A percentile compares a stretch with the other conserved stretches of the same genome.
Evolutionary conservation across 306 rosid species (phyloP).

Genomic region (Geum urbanum): DNA sequence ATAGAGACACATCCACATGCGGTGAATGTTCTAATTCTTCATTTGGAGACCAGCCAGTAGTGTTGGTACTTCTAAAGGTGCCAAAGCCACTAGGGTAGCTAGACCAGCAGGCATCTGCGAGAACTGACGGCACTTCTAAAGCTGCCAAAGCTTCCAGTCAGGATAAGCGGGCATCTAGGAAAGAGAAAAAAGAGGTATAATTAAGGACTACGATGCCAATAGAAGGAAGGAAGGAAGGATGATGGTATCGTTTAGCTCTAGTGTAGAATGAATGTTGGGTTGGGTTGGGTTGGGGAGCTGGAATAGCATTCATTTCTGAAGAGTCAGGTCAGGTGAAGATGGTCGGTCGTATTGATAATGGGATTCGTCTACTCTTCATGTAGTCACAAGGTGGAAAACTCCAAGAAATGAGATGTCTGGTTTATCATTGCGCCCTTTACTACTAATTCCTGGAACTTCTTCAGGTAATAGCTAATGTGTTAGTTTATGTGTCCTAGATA

Average conservation of each 20-base stretch:
- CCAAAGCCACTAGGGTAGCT: constrained; percentile 83
- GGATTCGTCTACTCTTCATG: constrained; percentile 42
- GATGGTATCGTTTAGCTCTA: constrained; percentile 25
- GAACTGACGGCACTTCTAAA: constrained; percentile 49
- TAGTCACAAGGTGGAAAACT: constrained; percentile 24
- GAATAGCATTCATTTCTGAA: constrained; percentile 22
- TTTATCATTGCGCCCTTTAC: constrained; percentile 85
- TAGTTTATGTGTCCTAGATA: constrained; percentile 35
- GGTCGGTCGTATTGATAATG: constrained; percentile 68
- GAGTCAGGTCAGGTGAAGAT: constrained; percentile 38
- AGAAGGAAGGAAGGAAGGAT: constrained; percentile 43
- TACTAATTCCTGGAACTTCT: constrained; percentile 54
- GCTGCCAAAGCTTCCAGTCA: constrained; percentile 29
- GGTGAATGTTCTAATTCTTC: constrained; percentile 26
- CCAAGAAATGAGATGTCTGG: constrained; percentile 56
- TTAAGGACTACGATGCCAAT: constrained; percentile 6
- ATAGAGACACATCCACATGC: constrained; percentile 62
- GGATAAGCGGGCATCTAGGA: constrained; percentile 51
- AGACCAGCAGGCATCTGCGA: constrained; percentile 72
- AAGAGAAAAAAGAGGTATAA: constrained; percentile 32
- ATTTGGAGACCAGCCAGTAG: background rate
- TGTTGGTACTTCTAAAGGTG: constrained; percentile 56
- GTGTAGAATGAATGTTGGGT: constrained; percentile 22
- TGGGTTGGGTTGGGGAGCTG: constrained; percentile 30
- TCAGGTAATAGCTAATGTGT: constrained; percentile 43